Base-by-base conservation (phyloP, 164 flowering plant species). In the Vitis amurensis region DNA sequence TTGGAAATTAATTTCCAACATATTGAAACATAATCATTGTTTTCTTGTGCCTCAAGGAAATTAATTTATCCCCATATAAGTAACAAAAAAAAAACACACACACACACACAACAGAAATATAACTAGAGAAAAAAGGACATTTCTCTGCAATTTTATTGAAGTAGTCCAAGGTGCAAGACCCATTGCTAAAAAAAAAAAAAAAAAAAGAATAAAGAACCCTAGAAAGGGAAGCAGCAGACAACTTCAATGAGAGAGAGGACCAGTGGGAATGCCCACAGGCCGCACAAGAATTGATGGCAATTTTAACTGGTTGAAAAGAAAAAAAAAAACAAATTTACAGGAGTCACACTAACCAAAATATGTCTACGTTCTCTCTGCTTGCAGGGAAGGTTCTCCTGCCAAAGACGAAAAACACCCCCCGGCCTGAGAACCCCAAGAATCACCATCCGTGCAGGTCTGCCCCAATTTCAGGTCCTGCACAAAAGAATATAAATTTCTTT, bases 401-500 rank as follows among this genome's bases (percentile, higher is more conserved):
- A 78, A 81, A 78, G 84, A 78, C 53, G 65, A 71, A 80, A 80
- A 79, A 79, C 68, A 70, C 66, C 61, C 76, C 70, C 80, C 72
- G 75, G 88, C 86, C 70, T 59, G 80, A 77, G 83, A 81, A 80
- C 79, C 86, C 67, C 78, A 81, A 80, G 78, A 80, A 81, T 83
- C 71, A 70, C 67, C 73, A 63, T 60, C 72, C 44, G 80, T 80
- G 82, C 81, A 64, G 58, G 19, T 50, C 7, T 71, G 73, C 85
- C 83, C 74, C 82, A 78, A 73, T 82, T 79, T 30, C 74, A 78
- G 79, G 82, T 76, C 85, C 84, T 80, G 88, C 90, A 81, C 86
- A 85, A 89, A 89, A 23, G 81, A 85, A 83, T 83, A 50, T 67
- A 61, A 67, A 55, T 72, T 17, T 44, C 68, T 75, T 61, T 59